These are phyloP conservation scores for Glycine soja DNA, from an alignment of 306 rosid species.

Conservation along the genomic window DNA sequence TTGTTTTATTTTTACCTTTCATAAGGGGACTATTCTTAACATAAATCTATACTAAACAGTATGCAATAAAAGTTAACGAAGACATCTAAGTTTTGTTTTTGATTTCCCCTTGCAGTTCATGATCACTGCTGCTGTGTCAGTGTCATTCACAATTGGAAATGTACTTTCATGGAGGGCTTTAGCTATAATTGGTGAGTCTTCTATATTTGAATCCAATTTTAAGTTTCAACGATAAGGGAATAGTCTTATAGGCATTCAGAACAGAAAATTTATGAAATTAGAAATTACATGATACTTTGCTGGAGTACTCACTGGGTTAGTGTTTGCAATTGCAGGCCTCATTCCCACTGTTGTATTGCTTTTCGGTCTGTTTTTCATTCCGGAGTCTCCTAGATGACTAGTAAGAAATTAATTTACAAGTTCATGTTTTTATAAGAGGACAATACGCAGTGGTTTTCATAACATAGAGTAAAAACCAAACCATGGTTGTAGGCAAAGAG, in stretches of 20 bases:
- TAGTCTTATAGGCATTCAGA: neutral
- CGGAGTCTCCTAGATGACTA: conserved; percentile 99
- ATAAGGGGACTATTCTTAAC: too few species aligned
- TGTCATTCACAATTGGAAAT: conserved; percentile 79
- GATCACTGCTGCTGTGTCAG: conserved; percentile 73
- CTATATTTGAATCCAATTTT: conserved; percentile 25
- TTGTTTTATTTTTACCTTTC: neutral
- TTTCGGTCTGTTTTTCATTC: conserved; percentile 86
- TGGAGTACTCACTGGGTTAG: conserved; percentile 44
- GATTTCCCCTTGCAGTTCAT: conserved; percentile 65
- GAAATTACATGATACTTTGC: neutral
- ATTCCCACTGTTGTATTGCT: conserved; percentile 75
- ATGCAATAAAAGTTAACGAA: neutral
- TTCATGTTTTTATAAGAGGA: neutral
- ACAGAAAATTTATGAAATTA: neutral
- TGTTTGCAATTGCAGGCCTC: conserved; percentile 75
- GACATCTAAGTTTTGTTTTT: conserved; percentile 28
- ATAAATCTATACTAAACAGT: conserved; percentile 8
- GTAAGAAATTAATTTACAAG: conserved; percentile 55
- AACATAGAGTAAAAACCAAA: conserved; percentile 17
- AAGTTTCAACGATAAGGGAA: neutral
- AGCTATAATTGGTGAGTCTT: conserved; percentile 68
- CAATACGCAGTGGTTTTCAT: neutral
- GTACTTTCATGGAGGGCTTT: conserved; percentile 79
- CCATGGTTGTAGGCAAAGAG: conserved; percentile 68